Evolutionary conservation across 352 stramenopile genomes (phyloP).

Genomic region (Phytopythium cucurbitacearum): DNA sequence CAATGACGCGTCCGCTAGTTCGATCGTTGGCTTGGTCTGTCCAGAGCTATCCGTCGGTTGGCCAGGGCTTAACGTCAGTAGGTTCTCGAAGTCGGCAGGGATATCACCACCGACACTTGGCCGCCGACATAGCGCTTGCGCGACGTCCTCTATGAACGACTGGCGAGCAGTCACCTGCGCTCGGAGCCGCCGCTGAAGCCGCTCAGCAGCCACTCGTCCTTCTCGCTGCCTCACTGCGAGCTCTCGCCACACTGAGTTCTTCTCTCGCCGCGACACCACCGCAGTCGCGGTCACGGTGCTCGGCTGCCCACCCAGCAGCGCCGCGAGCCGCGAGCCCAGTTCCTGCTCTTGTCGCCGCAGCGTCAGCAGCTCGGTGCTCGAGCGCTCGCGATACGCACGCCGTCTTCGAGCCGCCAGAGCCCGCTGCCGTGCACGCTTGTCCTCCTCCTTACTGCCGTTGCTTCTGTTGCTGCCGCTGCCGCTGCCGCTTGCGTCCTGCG

Average conservation of each 20-base stretch:
- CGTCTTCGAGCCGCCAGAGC: constrained; percentile 1
- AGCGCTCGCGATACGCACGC: constrained; percentile 6
- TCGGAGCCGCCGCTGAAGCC: constrained; percentile 1
- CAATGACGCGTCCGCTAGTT: constrained; percentile 12
- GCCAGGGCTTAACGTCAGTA: neutral
- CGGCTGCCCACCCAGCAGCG: neutral
- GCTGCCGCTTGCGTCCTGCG: too few species aligned
- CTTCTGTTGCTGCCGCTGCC: too few species aligned
- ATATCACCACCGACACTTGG: neutral
- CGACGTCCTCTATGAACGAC: constrained; percentile 3
- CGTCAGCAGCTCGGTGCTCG: neutral
- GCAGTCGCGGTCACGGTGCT: neutral
- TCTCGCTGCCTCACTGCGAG: constrained; percentile 4
- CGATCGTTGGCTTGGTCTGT: neutral
- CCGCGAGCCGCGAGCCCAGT: constrained; percentile 1
- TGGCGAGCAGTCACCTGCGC: constrained; percentile 5
- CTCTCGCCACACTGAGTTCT: neutral
- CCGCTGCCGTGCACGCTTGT: neutral
- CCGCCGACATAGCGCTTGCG: neutral
- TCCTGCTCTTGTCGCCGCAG: neutral
- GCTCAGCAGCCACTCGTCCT: constrained; percentile 4
- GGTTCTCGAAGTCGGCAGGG: neutral
- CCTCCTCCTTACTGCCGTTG: neutral
- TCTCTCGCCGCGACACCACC: neutral
- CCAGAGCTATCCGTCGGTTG: neutral